Base-by-base conservation (phyloP, 148 eudicot species). In the Amaranthus palmeri region DNA sequence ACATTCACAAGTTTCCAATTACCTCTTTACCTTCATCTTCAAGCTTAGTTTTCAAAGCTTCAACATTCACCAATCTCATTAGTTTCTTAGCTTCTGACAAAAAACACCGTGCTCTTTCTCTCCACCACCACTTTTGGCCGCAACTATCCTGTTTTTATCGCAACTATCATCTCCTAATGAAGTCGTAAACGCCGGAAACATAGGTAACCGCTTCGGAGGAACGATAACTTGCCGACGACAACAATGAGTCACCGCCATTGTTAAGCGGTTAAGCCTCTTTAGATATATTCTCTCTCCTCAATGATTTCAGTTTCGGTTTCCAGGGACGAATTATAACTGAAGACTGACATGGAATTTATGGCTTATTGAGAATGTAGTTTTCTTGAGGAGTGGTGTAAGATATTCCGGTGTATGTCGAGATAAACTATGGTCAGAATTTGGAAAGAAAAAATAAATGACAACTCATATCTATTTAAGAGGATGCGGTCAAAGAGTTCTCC, bases 31-130 rank as follows among this genome's bases (percentile, higher is more conserved):
- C 88, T 61, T 87, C 87, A 65, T 79, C 63, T 10, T 82, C 96
- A 48, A 93, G 79, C 79, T 85, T 91, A 83, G 47, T 81, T 82
- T 91, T 93, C 82, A 93, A 52, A 71, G 83, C 82, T 68, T 87
- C 92, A 47, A 90, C 90, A 73, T 90, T 84, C 84, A 86, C 96
- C 80, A 91, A 75, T 67, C 88, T 86, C 92, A 89, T 85, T 82
- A 93, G 72, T 72, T 82, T 90, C 87, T 80, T 87, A 61, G 85
- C 96, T 80, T 93, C 98, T 58, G 67, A 75, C 12, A 69, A 69
- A 73, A 96, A 76, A 68, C 90, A 83, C 13, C 58, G 77, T n/a
- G 53, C 87, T 2, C 72, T 5, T 25, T 59, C 17, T 15, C 74
- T 18, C 78, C 70, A 10, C 63, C 67, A 45, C 49, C 57, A 4